These are phyloP conservation scores for Linderniella brevidens DNA, from an alignment of 257 asterid species.

Conservation along the genomic window DNA sequence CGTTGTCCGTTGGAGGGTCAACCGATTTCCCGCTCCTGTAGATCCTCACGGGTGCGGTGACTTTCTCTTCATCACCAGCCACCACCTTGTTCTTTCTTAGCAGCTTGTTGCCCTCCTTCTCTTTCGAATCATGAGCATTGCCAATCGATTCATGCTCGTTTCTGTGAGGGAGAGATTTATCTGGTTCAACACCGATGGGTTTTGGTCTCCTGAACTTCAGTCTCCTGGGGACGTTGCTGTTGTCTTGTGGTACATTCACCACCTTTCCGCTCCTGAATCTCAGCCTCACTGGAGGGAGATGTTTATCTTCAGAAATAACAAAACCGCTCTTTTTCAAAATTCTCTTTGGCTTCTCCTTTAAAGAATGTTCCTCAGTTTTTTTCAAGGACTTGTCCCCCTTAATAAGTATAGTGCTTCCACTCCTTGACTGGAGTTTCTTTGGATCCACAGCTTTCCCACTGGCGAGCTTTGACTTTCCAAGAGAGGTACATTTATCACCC, in stretches of 20 bases:
- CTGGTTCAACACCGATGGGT: conserved; percentile 16
- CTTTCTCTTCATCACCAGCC: conserved; percentile 16
- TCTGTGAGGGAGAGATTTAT: too few species aligned
- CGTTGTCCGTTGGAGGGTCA: conserved; percentile 27
- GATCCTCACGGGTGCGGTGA: conserved; percentile 24
- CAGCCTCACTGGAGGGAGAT: conserved; percentile 19
- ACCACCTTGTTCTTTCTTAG: conserved; percentile 16
- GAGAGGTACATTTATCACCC: too few species aligned
- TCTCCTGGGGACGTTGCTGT: conserved; percentile 27
- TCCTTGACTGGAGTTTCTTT: too few species aligned
- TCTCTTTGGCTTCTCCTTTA: conserved; percentile 11
- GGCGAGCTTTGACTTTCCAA: too few species aligned
- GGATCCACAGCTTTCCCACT: too few species aligned
- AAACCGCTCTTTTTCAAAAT: conserved; percentile 9
- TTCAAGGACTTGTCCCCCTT: neutral
- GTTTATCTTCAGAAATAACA: conserved; percentile 14
- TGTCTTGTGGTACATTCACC: conserved; percentile 30
- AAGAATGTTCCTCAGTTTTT: conserved; percentile 6
- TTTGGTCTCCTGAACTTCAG: conserved; percentile 46
- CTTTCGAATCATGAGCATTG: conserved; percentile 11
- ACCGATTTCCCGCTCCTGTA: conserved; percentile 25
- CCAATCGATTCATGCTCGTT: neutral
- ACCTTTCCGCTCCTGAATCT: conserved; percentile 33
- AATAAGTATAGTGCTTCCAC: too few species aligned
- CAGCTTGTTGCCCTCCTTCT: conserved; percentile 16